Base-by-base conservation (phyloP, 2,329 filamentous ascomycete species). In the Hymenoscyphus scutula region DNA sequence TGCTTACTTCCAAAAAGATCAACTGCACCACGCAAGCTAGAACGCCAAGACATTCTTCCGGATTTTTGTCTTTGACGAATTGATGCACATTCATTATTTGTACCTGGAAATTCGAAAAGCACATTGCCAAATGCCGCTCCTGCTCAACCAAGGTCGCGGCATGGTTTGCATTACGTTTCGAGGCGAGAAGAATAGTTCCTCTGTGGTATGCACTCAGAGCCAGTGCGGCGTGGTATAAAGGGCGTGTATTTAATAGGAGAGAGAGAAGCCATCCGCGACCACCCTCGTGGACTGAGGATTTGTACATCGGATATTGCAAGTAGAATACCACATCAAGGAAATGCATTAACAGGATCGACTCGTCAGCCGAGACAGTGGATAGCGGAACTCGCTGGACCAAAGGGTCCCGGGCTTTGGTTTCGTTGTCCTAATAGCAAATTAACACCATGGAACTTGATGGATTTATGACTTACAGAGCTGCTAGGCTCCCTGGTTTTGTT, bases 241-340 rank as follows among this genome's bases (percentile, higher is more conserved):
- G 78, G 64, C 81, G 83, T 73, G 84, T 86, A 63, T 78, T 80
- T 61, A 83, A 78, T 10, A 88, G 76, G 51, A 85, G 75, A 32
- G 82, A 80, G 38, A 88, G 75, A 30, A 88, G 76, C 86, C 86
- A 89, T 15, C 83, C 81, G 54, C 83, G 80, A 17, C 85, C 86
- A 17, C 83, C 82, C 58, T 82, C 77, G 1, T 82, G 75, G 6
- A 86, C 71, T 0, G 77, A 76, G 0, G 86, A 85, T 2, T 79
- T 79, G 72, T 88, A 89, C 72, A 87, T 84, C 2, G 86, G 86
- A 69, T 85, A 88, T 1, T 88, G 75, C 64, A 86, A 82, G 0
- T 85, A 85, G 65, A 88, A 83, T 19, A 87, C 79, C 67, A 83
- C 81, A 70, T 89, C 86, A 53, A 88, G 77, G 69, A 87, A 89